Evolutionary conservation across 345 rosid genomes (phyloP).

Genomic region (Citrus hindsii): DNA sequence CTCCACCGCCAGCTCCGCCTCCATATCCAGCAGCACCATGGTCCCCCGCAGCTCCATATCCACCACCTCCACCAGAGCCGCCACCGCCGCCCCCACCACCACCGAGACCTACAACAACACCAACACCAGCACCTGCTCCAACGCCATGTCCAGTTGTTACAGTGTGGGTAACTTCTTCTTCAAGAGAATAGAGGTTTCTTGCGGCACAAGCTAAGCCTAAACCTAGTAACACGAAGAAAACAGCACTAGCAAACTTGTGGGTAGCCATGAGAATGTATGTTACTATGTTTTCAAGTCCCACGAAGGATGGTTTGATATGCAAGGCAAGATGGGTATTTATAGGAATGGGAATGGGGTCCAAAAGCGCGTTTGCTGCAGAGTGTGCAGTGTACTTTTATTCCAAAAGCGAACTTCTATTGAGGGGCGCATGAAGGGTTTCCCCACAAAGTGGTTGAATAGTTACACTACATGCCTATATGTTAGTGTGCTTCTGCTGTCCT

Average conservation of each 20-base stretch:
- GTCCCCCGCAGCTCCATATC: slow-evolving; percentile 21
- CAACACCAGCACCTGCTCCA: slow-evolving; percentile 21
- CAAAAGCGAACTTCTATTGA: neutral
- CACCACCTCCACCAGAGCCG: slow-evolving; percentile 25
- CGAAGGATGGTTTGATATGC: slow-evolving; percentile 2
- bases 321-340: slow-evolving; percentile 26
- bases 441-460: slow-evolving; percentile 14
- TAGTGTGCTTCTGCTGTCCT: slow-evolving; percentile 37
- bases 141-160: slow-evolving; percentile 6
- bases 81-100: slow-evolving; percentile 18
- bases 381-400: neutral
- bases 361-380: slow-evolving; percentile 5
- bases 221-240: slow-evolving; percentile 29
- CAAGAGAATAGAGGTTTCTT: slow-evolving; percentile 34
- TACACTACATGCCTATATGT: neutral
- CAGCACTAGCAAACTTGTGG: slow-evolving; percentile 9
- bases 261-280: slow-evolving; percentile 27
- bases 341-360: slow-evolving; percentile 18
- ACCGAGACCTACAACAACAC: slow-evolving; percentile 12
- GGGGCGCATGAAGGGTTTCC: neutral
- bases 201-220: slow-evolving; percentile 38
- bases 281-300: neutral
- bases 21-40: slow-evolving; percentile 17
- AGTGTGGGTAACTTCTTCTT: slow-evolving; percentile 19
- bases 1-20: slow-evolving; percentile 17